Evolutionary conservation across 2,329 filamentous ascomycete species (phyloP).

Genomic region (Polychaeton citri): DNA sequence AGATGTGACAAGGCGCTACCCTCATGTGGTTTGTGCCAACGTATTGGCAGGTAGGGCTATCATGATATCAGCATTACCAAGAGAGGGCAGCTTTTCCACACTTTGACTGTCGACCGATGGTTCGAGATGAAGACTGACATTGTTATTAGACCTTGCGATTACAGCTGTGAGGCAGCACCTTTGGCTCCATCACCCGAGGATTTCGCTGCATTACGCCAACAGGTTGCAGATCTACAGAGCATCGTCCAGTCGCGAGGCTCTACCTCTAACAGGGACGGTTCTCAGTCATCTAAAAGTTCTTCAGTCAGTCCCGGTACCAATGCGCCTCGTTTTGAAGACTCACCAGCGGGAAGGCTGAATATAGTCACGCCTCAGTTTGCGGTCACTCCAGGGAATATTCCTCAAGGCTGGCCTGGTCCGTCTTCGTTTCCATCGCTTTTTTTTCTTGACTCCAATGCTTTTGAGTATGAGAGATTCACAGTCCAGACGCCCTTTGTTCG

Average conservation of each 20-base stretch:
- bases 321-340: neutral
- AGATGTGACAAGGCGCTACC: conserved; percentile 40
- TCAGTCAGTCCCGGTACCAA: neutral
- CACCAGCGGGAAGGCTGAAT: neutral
- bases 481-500: conserved; percentile 26
- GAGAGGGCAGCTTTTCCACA: too few relatives aligned
- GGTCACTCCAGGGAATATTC: neutral
- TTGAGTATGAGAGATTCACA: conserved; percentile 23
- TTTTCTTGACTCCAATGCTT: conserved; percentile 32
- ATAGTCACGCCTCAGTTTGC: neutral
- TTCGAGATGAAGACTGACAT: neutral
- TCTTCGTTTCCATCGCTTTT: conserved; percentile 28
- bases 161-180: conserved; percentile 7
- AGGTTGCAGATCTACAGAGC: conserved; percentile 11
- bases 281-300: neutral
- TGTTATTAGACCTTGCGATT: conserved; percentile 9
- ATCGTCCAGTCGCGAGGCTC: conserved; percentile 3
- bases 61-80: too few relatives aligned
- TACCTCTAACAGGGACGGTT: neutral
- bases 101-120: too few relatives aligned
- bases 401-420: conserved; percentile 4
- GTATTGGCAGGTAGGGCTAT: conserved; percentile 11
- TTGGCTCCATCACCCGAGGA: conserved; percentile 9
- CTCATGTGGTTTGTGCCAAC: conserved; percentile 32
- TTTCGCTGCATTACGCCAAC: conserved; percentile 10